phyloP scores from a whole-genome alignment of 176 grass and related monocot genomes.

The Canna indica region DNA sequence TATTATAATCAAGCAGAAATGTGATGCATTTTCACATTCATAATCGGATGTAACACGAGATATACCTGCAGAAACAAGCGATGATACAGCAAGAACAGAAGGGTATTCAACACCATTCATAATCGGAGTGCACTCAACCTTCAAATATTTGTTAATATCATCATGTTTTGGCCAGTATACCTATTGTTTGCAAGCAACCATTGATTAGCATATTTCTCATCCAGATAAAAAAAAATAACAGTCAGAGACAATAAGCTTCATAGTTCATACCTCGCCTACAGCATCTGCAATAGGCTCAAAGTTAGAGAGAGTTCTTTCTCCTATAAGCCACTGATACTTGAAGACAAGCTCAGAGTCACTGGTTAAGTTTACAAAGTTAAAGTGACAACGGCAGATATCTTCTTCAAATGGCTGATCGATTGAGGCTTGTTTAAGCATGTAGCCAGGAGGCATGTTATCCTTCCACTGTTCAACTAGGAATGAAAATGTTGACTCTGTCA shows the following conservation, averaged over 20 bases:
- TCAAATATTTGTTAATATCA: slow-evolving; percentile 76
- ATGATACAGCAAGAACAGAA: slow-evolving; percentile 74
- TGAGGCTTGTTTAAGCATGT: slow-evolving; percentile 54
- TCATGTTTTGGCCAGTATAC: slow-evolving; percentile 80
- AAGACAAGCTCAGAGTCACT: slow-evolving; percentile 40
- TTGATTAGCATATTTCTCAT: background rate
- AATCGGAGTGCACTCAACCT: slow-evolving; percentile 71
- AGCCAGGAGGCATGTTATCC: slow-evolving; percentile 55
- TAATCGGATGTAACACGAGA: background rate
- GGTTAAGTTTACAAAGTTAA: slow-evolving; percentile 49
- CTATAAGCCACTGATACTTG: slow-evolving; percentile 72
- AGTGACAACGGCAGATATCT: slow-evolving; percentile 75
- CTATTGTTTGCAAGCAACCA: slow-evolving; percentile 26
- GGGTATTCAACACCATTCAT: slow-evolving; percentile 49
- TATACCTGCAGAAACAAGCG: slow-evolving; percentile 77
- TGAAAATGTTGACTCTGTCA: slow-evolving; percentile 83
- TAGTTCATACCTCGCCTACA: slow-evolving; percentile 55
- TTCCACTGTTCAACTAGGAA: slow-evolving; percentile 89
- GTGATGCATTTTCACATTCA: background rate
- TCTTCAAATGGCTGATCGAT: slow-evolving; percentile 93
- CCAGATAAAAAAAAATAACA: background rate
- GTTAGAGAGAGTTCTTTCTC: slow-evolving; percentile 56
- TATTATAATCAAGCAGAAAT: background rate
- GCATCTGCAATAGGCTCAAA: slow-evolving; percentile 72
- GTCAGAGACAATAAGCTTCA: slow-evolving; percentile 17